A percentile compares a stretch with the other conserved stretches of the same genome.
Conservation (phyloP, 805 yeast genomes). For the Yarrowia hollandica region DNA sequence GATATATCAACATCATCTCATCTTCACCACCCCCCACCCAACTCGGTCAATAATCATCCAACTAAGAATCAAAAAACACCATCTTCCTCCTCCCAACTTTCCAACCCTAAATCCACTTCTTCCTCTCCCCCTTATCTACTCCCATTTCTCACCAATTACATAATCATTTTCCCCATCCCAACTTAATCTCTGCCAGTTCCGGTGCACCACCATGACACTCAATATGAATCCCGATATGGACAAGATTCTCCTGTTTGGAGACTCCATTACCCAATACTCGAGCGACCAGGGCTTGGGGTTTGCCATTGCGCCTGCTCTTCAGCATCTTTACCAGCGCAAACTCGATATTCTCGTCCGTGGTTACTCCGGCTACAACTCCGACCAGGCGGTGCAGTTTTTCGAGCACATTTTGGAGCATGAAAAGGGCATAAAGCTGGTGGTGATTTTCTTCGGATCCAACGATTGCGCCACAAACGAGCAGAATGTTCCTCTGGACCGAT, state of each 20-base stretch:
- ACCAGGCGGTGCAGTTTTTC: constrained; percentile 54
- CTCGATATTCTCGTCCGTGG: constrained; percentile 75
- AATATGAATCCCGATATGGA: constrained; percentile 31
- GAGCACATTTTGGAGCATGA: constrained; percentile 55
- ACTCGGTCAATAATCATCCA: no score
- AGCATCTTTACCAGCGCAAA: constrained; percentile 51
- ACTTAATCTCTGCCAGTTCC: no score
- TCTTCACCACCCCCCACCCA: no score
- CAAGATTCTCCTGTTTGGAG: constrained; percentile 66
- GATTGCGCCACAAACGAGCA: constrained; percentile 58
- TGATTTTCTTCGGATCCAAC: constrained; percentile 77
- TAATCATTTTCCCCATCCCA: constrained; percentile 41
- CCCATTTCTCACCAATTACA: no score
- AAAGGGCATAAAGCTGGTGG: constrained; percentile 42
- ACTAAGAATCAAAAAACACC: no score
- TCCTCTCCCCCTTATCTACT: no score
- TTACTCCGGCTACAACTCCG: constrained; percentile 70
- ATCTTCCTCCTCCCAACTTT: no score
- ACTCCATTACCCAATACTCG: constrained; percentile 64
- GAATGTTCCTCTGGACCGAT: constrained; percentile 55
- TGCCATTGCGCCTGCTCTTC: constrained; percentile 50
- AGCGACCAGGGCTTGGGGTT: constrained; percentile 48
- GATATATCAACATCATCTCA: no score
- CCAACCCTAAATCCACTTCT: no score
- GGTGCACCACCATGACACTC: not conserved